These are phyloP conservation scores for Saposhnikovia divaricata DNA, from an alignment of 129 eudicot genomes.

Conservation along the genomic window DNA sequence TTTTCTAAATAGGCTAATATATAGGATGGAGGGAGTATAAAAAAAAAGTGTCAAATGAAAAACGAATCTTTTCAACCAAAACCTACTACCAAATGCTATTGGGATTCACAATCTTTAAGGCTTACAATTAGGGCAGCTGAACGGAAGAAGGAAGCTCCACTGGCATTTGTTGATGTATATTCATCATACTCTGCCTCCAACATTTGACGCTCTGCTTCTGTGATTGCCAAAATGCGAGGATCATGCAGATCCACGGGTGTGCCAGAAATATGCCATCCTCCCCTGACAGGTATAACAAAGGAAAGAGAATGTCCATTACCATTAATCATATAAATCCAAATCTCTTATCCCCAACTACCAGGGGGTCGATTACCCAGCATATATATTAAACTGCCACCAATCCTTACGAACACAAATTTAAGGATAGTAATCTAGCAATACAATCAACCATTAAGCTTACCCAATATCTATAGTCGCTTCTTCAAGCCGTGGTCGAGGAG, in stretches of 20 bases:
- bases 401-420: not conserved
- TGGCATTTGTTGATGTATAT: slow-evolving; percentile 71
- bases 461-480: slow-evolving; percentile 88
- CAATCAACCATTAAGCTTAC: slow-evolving; percentile 20
- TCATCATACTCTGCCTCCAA: slow-evolving; percentile 91
- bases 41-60: not conserved
- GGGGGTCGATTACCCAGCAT: not conserved
- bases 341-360: not conserved
- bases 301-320: not conserved
- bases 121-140: slow-evolving; percentile 93
- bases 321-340: not conserved
- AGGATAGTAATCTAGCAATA: not conserved
- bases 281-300: slow-evolving; percentile 38
- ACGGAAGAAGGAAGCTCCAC: slow-evolving; percentile 95
- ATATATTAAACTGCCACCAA: not conserved
- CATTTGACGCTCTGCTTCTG: slow-evolving; percentile 89
- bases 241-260: slow-evolving; percentile 84
- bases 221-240: slow-evolving; percentile 86
- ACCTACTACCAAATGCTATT: not conserved
- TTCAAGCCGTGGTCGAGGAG: slow-evolving; percentile 59
- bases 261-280: slow-evolving; percentile 95
- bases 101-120: not conserved
- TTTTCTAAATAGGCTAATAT: not conserved
- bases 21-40: not conserved
- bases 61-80: not conserved